phyloP scores from a whole-genome alignment of 2,329 filamentous ascomycete genomes.

The Fusarium sp. region DNA sequence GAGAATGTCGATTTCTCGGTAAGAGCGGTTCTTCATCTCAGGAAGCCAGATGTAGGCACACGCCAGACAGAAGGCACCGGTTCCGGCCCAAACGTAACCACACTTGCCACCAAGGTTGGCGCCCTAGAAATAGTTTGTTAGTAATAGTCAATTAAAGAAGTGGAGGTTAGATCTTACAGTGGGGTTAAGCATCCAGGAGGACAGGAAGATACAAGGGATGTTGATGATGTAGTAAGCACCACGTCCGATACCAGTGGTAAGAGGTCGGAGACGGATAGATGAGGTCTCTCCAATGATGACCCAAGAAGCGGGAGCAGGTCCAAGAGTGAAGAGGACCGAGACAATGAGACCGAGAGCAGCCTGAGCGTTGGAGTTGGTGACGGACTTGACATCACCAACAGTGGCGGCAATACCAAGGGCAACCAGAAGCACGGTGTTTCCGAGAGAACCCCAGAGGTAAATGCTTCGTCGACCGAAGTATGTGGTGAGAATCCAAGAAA shows the following conservation, averaged over 20 bases:
- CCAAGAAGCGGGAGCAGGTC: slow-evolving; percentile 74
- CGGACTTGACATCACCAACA: slow-evolving; percentile 53
- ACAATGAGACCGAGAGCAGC: slow-evolving; percentile 74
- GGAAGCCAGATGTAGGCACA: slow-evolving; percentile 64
- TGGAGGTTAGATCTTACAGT: slow-evolving; percentile 50
- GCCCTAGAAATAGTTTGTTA: slow-evolving; percentile 50
- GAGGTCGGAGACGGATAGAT: slow-evolving; percentile 71
- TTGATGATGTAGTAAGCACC: slow-evolving; percentile 73
- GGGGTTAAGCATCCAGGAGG: slow-evolving; percentile 72
- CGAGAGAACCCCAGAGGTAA: slow-evolving; percentile 70
- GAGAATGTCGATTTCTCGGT: slow-evolving; percentile 72
- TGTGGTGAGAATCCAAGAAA: slow-evolving; percentile 75
- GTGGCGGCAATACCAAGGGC: slow-evolving; percentile 71
- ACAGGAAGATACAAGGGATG: slow-evolving; percentile 75
- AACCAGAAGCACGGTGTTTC: slow-evolving; percentile 67
- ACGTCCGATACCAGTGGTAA: slow-evolving; percentile 76
- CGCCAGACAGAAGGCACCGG: slow-evolving; percentile 67
- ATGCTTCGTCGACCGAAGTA: slow-evolving; percentile 74
- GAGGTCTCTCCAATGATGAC: slow-evolving; percentile 77
- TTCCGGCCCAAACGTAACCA: slow-evolving; percentile 71
- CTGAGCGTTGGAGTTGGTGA: slow-evolving; percentile 64
- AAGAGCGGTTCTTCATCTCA: slow-evolving; percentile 70
- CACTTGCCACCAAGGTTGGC: slow-evolving; percentile 66
- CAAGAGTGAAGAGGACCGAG: slow-evolving; percentile 73
- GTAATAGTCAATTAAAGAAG: slow-evolving; percentile 13